Evolutionary conservation across 2,329 filamentous ascomycete species (phyloP).

Genomic region (Alternaria burnsii): DNA sequence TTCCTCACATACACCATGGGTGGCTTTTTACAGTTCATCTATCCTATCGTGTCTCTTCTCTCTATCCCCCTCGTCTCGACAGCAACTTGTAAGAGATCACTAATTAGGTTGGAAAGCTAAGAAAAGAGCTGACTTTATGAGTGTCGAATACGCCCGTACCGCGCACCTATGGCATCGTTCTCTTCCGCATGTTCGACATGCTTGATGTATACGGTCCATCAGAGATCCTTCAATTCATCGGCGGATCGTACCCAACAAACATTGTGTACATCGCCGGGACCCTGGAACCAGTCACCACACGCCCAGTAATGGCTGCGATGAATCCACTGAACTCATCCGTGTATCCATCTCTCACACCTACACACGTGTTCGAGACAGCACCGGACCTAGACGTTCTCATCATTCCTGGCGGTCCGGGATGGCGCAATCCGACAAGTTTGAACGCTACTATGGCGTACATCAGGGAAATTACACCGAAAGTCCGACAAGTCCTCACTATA

Average conservation of each 20-base stretch:
- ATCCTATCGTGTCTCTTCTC: conserved; percentile 1
- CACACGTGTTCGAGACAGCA: conserved; percentile 63
- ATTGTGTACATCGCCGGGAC: conserved; percentile 31
- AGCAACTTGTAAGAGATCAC: conserved; percentile 2
- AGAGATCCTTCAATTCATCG: conserved; percentile 51
- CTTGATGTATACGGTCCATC: conserved; percentile 52
- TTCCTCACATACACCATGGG: conserved; percentile 6
- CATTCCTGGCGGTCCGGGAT: conserved; percentile 69
- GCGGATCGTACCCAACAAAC: conserved; percentile 32
- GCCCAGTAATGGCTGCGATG: conserved; percentile 27
- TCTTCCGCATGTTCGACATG: conserved; percentile 41
- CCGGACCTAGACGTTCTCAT: conserved; percentile 68
- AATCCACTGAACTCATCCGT: conserved; percentile 38
- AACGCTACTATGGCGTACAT: conserved; percentile 51
- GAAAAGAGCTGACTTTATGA: background rate
- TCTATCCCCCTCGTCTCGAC: background rate
- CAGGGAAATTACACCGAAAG: conserved; percentile 54
- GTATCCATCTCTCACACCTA: conserved; percentile 53
- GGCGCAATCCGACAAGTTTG: conserved; percentile 33
- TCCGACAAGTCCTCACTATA: conserved; percentile 68
- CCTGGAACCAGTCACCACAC: conserved; percentile 43
- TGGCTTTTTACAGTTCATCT: conserved; percentile 4
- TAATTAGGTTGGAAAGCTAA: background rate
- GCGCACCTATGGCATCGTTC: conserved; percentile 35
- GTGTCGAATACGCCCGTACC: conserved; percentile 21